Base-by-base conservation (phyloP, 2,329 filamentous ascomycete genomes). In the Alternaria angustiovoidea region DNA sequence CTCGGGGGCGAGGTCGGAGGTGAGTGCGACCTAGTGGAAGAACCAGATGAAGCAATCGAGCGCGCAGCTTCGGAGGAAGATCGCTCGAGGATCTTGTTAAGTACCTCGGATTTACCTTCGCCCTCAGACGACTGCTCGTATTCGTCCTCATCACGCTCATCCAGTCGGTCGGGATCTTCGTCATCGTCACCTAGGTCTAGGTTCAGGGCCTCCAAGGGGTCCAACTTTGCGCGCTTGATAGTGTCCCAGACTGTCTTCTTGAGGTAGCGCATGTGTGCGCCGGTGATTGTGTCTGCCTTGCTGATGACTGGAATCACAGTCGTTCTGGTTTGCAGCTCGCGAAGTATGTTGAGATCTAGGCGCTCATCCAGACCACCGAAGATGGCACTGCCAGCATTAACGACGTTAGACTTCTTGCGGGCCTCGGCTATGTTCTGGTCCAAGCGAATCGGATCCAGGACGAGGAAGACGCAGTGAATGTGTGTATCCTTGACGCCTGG, bases 251-350 rank as follows among this genome's bases (percentile, higher is more conserved):
- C 94, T 12, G 90, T 89, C 80, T 90, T 93, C 84, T 97, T 97
- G 67, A 99, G 86, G 71, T 92, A 89, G 46, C 87, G 85, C 95
- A 98, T 98, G 80, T 99, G 95, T 54, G 91, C 91, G 0, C 91
- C 89, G n/a, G 95, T 98, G 70, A 98, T 91, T 14, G 94, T 97
- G 77, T 99, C 95, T 39, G 95, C 94, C 81, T 99, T 99, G 75
- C 93, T 91, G 74, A 99, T 94, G 59, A 99, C 89, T 0, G 95
- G 95, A 47, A 99, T 92, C 60, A 98, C 93, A 0, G 93, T 96
- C 0, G 95, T 98, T 84, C 97, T 97, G 71, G 92, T 91, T 77
- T 96, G 90, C 28, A 99, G 86, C 16, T 91, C 91, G 48, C 91
- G 91, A 71, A 99, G 85, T 58, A 97, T 91, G 75, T 97, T 93